Evolutionary conservation across 2,329 filamentous ascomycete species (phyloP).

Genomic region (Colletotrichum destructivum): DNA sequence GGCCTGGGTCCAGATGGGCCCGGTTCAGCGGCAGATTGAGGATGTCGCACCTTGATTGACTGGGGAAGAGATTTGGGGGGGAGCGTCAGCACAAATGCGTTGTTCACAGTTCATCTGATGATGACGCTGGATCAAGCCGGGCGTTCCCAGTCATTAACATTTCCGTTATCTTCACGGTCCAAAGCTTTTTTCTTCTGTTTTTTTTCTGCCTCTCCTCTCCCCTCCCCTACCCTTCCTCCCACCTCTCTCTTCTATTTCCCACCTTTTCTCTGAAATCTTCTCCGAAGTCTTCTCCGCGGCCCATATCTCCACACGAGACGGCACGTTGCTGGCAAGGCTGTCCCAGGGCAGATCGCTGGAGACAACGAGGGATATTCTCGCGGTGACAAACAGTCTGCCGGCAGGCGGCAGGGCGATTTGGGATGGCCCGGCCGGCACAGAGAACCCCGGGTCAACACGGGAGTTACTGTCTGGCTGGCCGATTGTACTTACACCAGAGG

Average conservation of each 20-base stretch:
- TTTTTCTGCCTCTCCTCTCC: not conserved
- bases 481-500: not conserved
- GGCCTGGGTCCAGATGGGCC: constrained; percentile 19
- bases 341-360: constrained; percentile 32
- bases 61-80: constrained; percentile 1
- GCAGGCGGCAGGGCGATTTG: not conserved
- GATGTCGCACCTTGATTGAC: constrained; percentile 38
- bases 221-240: no score
- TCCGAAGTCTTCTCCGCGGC: constrained; percentile 28
- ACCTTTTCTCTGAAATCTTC: constrained; percentile 12
- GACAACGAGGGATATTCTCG: constrained; percentile 20
- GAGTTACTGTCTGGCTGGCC: not conserved
- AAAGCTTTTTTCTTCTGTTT: constrained; percentile 14
- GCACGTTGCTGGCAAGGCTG: constrained; percentile 34
- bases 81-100: constrained; percentile 15
- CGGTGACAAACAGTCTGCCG: not conserved
- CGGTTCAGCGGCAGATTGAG: constrained; percentile 38
- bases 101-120: constrained; percentile 38
- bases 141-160: constrained; percentile 36
- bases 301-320: constrained; percentile 27
- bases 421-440: constrained; percentile 3
- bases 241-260: not conserved
- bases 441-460: not conserved
- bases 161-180: constrained; percentile 18
- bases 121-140: constrained; percentile 27